These are phyloP conservation scores for Ganoderma meredithae DNA, from an alignment of 1,284 basidiomycete species.

Conservation along the genomic window DNA sequence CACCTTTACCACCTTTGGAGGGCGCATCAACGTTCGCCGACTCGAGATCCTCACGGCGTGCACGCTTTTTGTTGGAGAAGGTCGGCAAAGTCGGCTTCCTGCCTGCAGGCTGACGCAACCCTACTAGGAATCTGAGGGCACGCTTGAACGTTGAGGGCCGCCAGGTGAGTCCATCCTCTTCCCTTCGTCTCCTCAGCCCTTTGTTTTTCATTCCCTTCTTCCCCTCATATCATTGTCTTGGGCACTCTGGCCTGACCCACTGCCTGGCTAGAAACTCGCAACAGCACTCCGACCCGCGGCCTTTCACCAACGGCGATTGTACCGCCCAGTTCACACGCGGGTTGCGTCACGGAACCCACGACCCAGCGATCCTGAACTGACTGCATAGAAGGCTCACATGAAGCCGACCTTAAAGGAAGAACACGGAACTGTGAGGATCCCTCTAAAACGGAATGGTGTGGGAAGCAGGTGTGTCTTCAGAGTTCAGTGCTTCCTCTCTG, in stretches of 20 bases:
- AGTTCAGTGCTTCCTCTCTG: background rate
- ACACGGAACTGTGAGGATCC: background rate
- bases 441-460: background rate
- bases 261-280: background rate
- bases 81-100: constrained; percentile 6
- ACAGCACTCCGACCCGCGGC: background rate
- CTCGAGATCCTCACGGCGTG: background rate
- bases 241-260: background rate
- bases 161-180: background rate
- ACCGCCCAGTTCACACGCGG: no score
- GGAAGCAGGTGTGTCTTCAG: background rate
- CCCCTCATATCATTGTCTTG: background rate
- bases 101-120: background rate
- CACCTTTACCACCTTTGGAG: background rate
- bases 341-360: background rate
- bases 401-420: background rate
- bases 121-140: background rate
- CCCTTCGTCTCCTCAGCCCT: background rate
- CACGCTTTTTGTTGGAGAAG: background rate
- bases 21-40: background rate
- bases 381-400: background rate
- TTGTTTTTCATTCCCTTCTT: no score
- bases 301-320: background rate
- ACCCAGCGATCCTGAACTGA: background rate
- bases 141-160: background rate